Evolutionary conservation across 345 rosid genomes (phyloP).

Genomic region (Citrus trifoliata): DNA sequence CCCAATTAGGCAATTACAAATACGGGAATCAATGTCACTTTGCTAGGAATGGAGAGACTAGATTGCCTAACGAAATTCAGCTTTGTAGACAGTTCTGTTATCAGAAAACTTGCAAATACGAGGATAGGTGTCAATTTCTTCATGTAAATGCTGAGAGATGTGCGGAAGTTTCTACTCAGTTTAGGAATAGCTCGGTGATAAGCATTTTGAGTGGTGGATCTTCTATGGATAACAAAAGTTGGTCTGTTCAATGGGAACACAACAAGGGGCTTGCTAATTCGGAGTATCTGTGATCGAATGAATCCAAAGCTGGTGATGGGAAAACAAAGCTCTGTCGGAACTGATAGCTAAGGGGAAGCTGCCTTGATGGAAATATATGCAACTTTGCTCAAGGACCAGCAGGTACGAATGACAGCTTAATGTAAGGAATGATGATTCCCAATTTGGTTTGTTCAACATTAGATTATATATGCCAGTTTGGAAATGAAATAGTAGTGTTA

Average conservation of each 20-base stretch:
- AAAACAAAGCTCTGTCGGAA: conserved; percentile 19
- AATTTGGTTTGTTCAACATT: not conserved
- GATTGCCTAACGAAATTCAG: no score
- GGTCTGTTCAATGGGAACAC: not conserved
- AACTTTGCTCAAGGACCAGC: conserved; percentile 21
- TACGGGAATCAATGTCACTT: not conserved
- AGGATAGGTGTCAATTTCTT: conserved; percentile 15
- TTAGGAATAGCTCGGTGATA: not conserved
- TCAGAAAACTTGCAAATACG: conserved; percentile 9
- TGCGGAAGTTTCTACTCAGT: not conserved
- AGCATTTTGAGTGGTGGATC: not conserved
- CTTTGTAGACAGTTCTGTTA: no score
- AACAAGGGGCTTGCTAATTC: not conserved
- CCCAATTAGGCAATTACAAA: not conserved
- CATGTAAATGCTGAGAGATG: conserved; percentile 4
- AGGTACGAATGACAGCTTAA: not conserved
- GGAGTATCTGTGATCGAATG: not conserved
- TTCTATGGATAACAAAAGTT: not conserved
- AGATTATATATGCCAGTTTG: not conserved
- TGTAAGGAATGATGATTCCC: not conserved
- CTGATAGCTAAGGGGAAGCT: conserved; percentile 16
- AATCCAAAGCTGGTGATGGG: not conserved
- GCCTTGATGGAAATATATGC: conserved; percentile 13
- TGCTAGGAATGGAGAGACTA: no score
- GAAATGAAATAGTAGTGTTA: not conserved